A percentile compares a stretch with the other conserved stretches of the same genome.
phyloP scores from a whole-genome alignment of 2,329 filamentous ascomycete genomes.

The Westerdykella sp. region DNA sequence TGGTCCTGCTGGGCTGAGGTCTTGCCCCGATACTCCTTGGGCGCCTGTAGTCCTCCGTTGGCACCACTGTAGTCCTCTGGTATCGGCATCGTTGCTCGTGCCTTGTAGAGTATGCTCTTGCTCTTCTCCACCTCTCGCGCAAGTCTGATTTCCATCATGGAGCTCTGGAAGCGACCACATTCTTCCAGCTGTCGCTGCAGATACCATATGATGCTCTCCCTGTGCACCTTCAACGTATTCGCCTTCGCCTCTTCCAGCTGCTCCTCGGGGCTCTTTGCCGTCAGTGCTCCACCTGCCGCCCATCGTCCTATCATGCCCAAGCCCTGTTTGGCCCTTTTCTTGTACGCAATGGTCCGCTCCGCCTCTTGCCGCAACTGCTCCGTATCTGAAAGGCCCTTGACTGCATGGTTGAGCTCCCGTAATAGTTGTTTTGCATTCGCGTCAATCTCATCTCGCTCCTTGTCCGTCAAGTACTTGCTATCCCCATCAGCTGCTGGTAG shows the following conservation, averaged over 20 bases:
- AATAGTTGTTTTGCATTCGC: slow-evolving; percentile 79
- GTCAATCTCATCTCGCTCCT: slow-evolving; percentile 80
- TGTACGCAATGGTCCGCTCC: slow-evolving; percentile 61
- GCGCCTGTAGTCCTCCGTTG: slow-evolving; percentile 11
- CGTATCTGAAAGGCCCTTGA: slow-evolving; percentile 71
- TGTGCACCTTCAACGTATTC: slow-evolving; percentile 60
- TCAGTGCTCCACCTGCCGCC: slow-evolving; percentile 52
- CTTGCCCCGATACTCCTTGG: slow-evolving; percentile 23
- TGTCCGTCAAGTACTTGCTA: slow-evolving; percentile 63
- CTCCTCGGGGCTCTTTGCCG: slow-evolving; percentile 60
- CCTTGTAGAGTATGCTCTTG: slow-evolving; percentile 75
- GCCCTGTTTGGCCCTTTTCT: slow-evolving; percentile 58
- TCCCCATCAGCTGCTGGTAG: slow-evolving; percentile 37
- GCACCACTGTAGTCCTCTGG: slow-evolving; percentile 15
- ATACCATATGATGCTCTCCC: slow-evolving; percentile 80
- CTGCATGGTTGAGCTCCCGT: slow-evolving; percentile 75
- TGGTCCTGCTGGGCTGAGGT: slow-evolving; percentile 17
- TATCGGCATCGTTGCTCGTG: slow-evolving; percentile 36
- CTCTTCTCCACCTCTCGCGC: slow-evolving; percentile 82
- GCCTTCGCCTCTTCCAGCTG: slow-evolving; percentile 63
- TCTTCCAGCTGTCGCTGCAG: slow-evolving; percentile 68
- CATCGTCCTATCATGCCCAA: slow-evolving; percentile 63
- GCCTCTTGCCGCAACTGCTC: slow-evolving; percentile 77
- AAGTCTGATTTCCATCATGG: slow-evolving; percentile 88
- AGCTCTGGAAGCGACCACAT: slow-evolving; percentile 71